Percentiles rank a stretch among this genome's conserved stretches.
Evolutionary conservation across 371 early-diverging fungal species (phyloP).

Genomic region (Mucor irregularis): DNA sequence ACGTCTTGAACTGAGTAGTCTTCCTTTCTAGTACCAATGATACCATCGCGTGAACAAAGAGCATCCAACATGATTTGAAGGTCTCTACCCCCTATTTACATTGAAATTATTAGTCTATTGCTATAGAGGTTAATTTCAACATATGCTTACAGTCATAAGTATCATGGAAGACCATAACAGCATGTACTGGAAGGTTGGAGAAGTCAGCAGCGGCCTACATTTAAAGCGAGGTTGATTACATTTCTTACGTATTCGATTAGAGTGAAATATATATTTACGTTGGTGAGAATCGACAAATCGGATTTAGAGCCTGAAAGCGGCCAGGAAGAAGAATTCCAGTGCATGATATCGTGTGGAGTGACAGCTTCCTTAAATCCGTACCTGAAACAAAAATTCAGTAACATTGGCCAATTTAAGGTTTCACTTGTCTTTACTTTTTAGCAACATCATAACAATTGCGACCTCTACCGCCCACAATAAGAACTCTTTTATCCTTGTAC

Average conservation of each 20-base stretch:
- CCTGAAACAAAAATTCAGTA: slow-evolving; percentile 3
- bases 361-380: slow-evolving; percentile 83
- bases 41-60: slow-evolving; percentile 65
- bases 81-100: slow-evolving; percentile 76
- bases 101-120: too few species aligned
- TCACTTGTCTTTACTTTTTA: slow-evolving; percentile 27
- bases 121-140: too few species aligned
- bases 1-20: slow-evolving; percentile 51
- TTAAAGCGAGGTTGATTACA: neutral
- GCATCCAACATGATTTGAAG: slow-evolving; percentile 81
- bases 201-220: slow-evolving; percentile 45
- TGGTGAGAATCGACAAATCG: slow-evolving; percentile 18
- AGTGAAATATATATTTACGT: slow-evolving; percentile 1
- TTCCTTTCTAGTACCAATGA: slow-evolving; percentile 55
- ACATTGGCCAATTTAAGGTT: neutral
- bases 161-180: slow-evolving; percentile 86
- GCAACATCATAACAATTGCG: slow-evolving; percentile 68
- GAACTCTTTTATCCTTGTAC: slow-evolving; percentile 61
- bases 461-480: slow-evolving; percentile 73
- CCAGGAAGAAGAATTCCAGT: slow-evolving; percentile 72
- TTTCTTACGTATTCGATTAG: neutral
- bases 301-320: slow-evolving; percentile 54
- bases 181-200: slow-evolving; percentile 59
- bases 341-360: slow-evolving; percentile 76
- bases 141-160: slow-evolving; percentile 70